These are phyloP conservation scores for Nicotiana knightiana DNA, from an alignment of 257 asterid genomes.

Conservation along the genomic window DNA sequence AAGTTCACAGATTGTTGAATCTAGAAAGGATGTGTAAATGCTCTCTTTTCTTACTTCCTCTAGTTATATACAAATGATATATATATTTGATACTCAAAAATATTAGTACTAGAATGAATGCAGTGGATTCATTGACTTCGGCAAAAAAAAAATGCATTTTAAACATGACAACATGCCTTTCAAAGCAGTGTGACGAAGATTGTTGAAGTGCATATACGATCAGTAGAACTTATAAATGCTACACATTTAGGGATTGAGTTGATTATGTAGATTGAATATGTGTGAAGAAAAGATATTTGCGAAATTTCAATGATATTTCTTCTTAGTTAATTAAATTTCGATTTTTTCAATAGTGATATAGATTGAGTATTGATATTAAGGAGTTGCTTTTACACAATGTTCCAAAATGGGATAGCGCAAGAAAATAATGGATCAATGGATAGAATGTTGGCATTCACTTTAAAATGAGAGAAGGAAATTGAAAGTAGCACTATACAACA, in stretches of 20 bases:
- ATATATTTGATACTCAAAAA: not conserved
- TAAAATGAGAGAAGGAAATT: not conserved
- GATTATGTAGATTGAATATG: not conserved
- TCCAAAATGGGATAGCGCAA: not conserved
- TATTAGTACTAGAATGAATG: too few species aligned
- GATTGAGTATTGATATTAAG: not conserved
- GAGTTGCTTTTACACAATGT: not conserved
- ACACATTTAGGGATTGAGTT: not conserved
- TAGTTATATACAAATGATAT: not conserved
- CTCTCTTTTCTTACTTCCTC: not conserved
- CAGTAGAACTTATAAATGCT: not conserved
- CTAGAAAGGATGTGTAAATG: too few species aligned
- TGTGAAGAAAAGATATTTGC: not conserved
- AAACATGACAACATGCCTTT: not conserved
- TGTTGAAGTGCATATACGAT: not conserved
- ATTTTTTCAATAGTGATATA: too few species aligned
- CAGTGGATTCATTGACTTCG: not conserved
- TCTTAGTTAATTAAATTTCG: too few species aligned
- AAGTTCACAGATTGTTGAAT: too few species aligned
- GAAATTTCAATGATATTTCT: not conserved
- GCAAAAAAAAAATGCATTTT: not conserved
- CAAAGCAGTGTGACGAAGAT: not conserved
- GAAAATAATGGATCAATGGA: not conserved
- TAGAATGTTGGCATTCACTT: not conserved
- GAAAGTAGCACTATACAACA: not conserved